Evolutionary conservation across 805 yeast species (phyloP), one percentile per base, ranked within the genome.

Genomic region (Cyberlindnera mrakii): DNA sequence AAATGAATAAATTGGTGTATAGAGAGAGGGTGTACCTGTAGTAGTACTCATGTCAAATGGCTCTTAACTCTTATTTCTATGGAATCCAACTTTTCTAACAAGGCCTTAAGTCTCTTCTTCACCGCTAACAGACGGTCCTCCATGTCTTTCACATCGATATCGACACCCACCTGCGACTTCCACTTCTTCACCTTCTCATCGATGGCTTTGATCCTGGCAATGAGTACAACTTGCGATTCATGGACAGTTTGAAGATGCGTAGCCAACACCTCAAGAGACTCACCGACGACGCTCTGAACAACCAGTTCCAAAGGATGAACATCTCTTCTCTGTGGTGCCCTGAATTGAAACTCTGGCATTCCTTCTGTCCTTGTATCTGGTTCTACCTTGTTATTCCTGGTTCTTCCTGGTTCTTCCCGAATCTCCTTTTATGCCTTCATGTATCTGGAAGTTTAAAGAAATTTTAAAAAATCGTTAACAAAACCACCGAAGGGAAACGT

Each of bases 231-330:
- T 48, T 79, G 85, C 0, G 82, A 75, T 46, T 78, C 80, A 52
- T 75, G 74, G 25, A 79, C 57, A 46, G 70, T 71, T 47, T 74
- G 74, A 29, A 79, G 65, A 42, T 72, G 73, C 41, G 71, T 71
- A 41, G 74, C 70, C 19, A 79, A 59, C 5, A 60, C 63, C 34
- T 79, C 83, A 8, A 79, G 58, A 2, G 83, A 72, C 1, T 75
- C 73, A 29, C 78, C 78, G 7, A 79, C 54, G 2, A 79, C 56
- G 9, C 77, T 62, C 47, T 79, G 85, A 0, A 79, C 82, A 2
- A 78, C 70, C 25, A 78, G 63, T 47, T 79, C 85, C 35, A 79
- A 69, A 0, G 83, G 82, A 53, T 79, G 84, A 14, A 78, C 64
- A 27, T 72, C 71, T 6, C 43, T 16, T 14, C 32, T 17, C 31